These are phyloP conservation scores for Gossypium stocksii DNA, from an alignment of 345 rosid species.

Conservation along the genomic window DNA sequence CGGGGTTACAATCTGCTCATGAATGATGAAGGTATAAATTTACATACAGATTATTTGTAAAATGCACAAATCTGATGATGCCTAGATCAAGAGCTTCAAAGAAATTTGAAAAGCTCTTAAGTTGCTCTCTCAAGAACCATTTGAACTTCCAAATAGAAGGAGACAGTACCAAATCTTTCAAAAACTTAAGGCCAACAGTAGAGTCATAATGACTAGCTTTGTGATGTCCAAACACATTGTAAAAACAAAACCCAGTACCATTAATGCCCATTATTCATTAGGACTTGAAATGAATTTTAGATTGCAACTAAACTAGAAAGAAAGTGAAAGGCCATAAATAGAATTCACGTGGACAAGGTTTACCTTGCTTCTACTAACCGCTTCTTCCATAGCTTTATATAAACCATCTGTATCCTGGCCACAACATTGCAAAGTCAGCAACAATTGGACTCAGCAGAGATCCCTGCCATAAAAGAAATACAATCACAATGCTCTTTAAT, in stretches of 20 bases:
- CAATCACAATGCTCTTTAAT: conserved; percentile 54
- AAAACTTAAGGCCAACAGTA: background rate
- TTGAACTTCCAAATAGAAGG: background rate
- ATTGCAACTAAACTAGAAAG: background rate
- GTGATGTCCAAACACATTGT: background rate
- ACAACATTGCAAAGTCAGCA: conserved; percentile 80
- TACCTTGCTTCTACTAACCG: conserved; percentile 61
- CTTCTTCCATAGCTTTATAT: conserved; percentile 53
- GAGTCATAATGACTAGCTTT: background rate
- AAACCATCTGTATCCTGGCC: conserved; percentile 72
- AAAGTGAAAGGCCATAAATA: background rate
- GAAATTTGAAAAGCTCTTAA: conserved; percentile 1
- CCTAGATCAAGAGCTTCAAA: background rate
- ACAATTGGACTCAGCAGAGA: conserved; percentile 52
- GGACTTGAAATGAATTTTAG: conserved; percentile 7
- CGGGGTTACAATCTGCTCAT: background rate
- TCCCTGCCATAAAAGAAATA: conserved; percentile 59
- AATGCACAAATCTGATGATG: background rate
- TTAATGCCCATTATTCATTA: background rate
- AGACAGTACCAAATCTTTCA: background rate
- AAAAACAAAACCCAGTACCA: background rate
- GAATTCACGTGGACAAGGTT: conserved; percentile 8
- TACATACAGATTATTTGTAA: background rate
- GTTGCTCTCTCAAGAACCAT: background rate
- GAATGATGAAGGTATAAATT: background rate